Evolutionary conservation across 2,329 filamentous ascomycete genomes (phyloP), one percentile per base, ranked within the genome.

Genomic region (Rugonectria rugulosa): DNA sequence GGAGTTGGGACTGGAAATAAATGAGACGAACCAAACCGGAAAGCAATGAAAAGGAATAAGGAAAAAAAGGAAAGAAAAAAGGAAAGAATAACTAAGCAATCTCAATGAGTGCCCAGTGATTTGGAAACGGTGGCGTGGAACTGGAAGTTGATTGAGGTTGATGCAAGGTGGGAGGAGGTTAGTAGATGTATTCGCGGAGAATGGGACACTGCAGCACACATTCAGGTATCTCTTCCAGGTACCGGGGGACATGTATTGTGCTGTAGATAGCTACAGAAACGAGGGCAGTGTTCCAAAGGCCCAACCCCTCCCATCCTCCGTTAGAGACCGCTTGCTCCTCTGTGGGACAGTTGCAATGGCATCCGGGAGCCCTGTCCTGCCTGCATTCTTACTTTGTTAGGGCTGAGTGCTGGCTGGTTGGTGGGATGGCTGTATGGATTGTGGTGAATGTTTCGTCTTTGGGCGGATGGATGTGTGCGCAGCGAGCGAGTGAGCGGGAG

Each of bases 121-220:
- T 21, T 56, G 47, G 27, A n/a, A 31, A 21, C 37, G 46, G 52
- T 42, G 49, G 53, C 43, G 12, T 48, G 54, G 53, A 36, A 48
- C 50, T 54, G 48, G 50, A 20, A 21, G 36, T 20, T 40, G 36
- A 40, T 40, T n/a, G n/a, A n/a, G 36, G 36, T 14, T 40, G 23
- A 53, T 43, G 40, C 44, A 54, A 32, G 31, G 50, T 31, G 26
- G 43, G 29, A 44, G 52, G 47, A 41, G 52, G 43, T 41, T 40
- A n/a, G 24, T 48, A 62, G 57, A 55, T 53, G 57, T 57, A 62
- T 56, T 55, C 53, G 60, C 36, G 46, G 47, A 55, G n/a, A n/a
- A n/a, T n/a, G n/a, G n/a, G n/a, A n/a, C n/a, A n/a, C n/a, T n/a
- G n/a, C n/a, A n/a, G n/a, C n/a, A n/a, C n/a, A n/a, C n/a, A n/a